A percentile compares a stretch with the other conserved stretches of the same genome.
Evolutionary conservation across 2,329 filamentous ascomycete genomes (phyloP).

Genomic region (Aphanoascus verrucosus): DNA sequence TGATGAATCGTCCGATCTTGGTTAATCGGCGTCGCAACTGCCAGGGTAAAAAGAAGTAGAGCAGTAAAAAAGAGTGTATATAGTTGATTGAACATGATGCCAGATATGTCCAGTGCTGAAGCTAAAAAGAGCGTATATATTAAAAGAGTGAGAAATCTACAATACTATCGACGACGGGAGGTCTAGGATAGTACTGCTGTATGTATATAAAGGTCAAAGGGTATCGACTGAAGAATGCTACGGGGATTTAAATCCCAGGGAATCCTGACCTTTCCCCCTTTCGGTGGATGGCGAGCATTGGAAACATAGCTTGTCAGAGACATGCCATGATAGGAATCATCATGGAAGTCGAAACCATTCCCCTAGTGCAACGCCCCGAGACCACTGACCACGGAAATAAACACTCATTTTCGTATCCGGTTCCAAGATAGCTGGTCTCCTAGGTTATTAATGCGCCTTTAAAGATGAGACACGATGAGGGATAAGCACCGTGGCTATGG

Average conservation of each 20-base stretch:
- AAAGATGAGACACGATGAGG: not conserved
- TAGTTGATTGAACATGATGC: slow-evolving; percentile 5
- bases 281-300: not conserved
- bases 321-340: no score
- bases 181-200: not conserved
- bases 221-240: not conserved
- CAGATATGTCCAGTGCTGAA: slow-evolving; percentile 5
- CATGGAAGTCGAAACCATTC: slow-evolving; percentile 1
- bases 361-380: not conserved
- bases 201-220: not conserved
- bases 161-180: not conserved
- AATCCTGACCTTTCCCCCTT: not conserved
- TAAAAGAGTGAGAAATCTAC: not conserved
- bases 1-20: not conserved
- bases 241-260: not conserved
- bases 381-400: not conserved
- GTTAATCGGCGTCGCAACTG: slow-evolving; percentile 1
- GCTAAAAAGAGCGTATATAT: slow-evolving; percentile 5
- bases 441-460: not conserved
- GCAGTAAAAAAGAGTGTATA: slow-evolving; percentile 5
- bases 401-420: not conserved
- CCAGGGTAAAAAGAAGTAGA: not conserved
- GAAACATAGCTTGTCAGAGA: slow-evolving; percentile 8
- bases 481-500: not conserved
- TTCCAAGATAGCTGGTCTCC: not conserved